Conservation (phyloP, 176 grass and related monocot genomes). For the Paspalum notatum region DNA sequence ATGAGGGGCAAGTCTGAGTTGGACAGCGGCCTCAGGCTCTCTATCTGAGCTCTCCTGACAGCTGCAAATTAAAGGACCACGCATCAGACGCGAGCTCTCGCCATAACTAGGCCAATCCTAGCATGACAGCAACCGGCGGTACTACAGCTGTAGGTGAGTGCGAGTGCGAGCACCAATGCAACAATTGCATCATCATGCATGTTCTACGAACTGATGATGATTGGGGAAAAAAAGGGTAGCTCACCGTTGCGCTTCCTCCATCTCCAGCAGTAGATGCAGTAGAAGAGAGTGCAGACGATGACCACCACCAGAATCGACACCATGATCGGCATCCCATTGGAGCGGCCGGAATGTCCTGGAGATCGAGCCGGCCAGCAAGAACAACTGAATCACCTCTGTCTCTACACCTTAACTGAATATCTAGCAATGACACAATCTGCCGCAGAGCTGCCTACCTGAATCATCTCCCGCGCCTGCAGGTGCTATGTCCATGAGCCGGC, state of each 20-base stretch:
- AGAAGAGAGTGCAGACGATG: constrained; percentile 58
- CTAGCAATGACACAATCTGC: not conserved
- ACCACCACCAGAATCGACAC: constrained; percentile 74
- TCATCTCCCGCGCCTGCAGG: not conserved
- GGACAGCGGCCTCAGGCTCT: constrained; percentile 63
- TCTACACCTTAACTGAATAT: not conserved
- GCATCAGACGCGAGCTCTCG: not conserved
- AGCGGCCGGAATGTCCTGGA: constrained; percentile 42
- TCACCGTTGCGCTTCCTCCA: constrained; percentile 97
- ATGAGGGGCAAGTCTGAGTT: constrained; percentile 79
- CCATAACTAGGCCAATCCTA: not conserved
- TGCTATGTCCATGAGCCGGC: constrained; percentile 47
- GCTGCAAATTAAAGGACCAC: constrained; percentile 46
- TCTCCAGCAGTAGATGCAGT: constrained; percentile 95
- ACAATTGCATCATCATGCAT: not conserved
- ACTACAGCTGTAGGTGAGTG: not conserved
- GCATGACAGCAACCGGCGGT: not conserved
- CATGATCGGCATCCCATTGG: constrained; percentile 68
- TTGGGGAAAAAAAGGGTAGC: not conserved
- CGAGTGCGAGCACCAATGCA: not conserved
- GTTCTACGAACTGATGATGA: not conserved
- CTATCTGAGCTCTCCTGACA: constrained; percentile 68
- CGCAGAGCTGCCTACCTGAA: constrained; percentile 1
- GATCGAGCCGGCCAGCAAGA: not conserved
- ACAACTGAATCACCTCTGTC: not conserved